Base-by-base conservation (phyloP, 192 early-diverging fungal genomes). In the Umbelopsis isabellina region DNA sequence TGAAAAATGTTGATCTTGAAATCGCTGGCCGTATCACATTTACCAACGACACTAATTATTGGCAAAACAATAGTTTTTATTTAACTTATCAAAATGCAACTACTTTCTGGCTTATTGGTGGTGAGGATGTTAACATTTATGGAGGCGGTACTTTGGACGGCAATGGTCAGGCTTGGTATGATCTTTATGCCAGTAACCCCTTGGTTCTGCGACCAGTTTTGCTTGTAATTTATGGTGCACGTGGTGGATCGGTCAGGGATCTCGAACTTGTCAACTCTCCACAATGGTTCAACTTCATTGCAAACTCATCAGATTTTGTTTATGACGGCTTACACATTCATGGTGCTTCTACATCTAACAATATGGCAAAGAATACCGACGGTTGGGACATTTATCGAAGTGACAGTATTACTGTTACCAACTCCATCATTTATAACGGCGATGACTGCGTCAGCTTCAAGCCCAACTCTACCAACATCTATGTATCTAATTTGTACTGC, bases 401-500 rank as follows among this genome's bases (percentile, higher is more conserved):
- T 10, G 47, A 67, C 16, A 46, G 53, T 30, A 65, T 74, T 47
- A 61, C 53, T n/a, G 47, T 74, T n/a, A 52, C 66, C 30, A 69
- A 74, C 67, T 67, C 50, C 35, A 37, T 68, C 20, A 64, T 74
- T 22, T 53, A 67, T 37, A 74, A 74, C 11, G 67, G 67, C 13
- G 73, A 74, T 61, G 73, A 74, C 30, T 74, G 70, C 46, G 70
- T 71, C 20, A 47, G 44, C 33, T 64, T 71, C 45, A 71, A 71
- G 58, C 55, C 70, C 2, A 68, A 68, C 6, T 50, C 66, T 20
- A 74, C 73, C 27, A 49, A 74, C 41, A 69, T 68, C 12, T 69
- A 51, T 12, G 67, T 74, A 1, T 61, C 51, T n/a, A 74, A 74
- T 51, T 25, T 74, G 46, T 30, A 53, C 20, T 74, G 73, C 45